Evolutionary conservation across 306 rosid species (phyloP).

Genomic region (Cicer cuneatum): DNA sequence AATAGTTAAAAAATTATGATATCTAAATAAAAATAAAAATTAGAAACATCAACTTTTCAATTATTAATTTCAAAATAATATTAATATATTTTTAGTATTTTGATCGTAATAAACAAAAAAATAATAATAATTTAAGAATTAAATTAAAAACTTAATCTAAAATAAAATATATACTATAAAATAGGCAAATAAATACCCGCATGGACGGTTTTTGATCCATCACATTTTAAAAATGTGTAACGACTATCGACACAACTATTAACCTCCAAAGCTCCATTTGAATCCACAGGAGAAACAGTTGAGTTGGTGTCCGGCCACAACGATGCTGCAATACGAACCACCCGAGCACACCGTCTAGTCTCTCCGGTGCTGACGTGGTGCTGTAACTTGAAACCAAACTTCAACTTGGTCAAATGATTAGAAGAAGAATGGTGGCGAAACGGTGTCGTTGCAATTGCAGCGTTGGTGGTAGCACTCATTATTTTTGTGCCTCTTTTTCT

Average conservation of each 20-base stretch:
- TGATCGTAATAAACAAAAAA: too few relatives aligned
- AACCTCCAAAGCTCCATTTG: slow-evolving; percentile 55
- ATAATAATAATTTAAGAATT: too few relatives aligned
- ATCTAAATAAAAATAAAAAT: too few relatives aligned
- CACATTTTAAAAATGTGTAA: slow-evolving; percentile 65
- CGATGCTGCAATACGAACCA: slow-evolving; percentile 71
- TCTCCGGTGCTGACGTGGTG: slow-evolving; percentile 71
- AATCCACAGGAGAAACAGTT: slow-evolving; percentile 30
- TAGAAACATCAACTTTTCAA: too few relatives aligned
- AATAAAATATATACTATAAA: too few relatives aligned
- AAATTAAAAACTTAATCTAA: too few relatives aligned
- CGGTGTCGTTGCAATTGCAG: slow-evolving; percentile 17
- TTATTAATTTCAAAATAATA: too few relatives aligned
- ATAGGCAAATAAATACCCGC: slow-evolving; percentile 57
- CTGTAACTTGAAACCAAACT: slow-evolving; percentile 55
- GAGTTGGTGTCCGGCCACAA: slow-evolving; percentile 73
- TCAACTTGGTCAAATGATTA: not conserved
- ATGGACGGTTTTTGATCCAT: slow-evolving; percentile 78
- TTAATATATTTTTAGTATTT: too few relatives aligned
- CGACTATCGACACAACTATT: slow-evolving; percentile 40
- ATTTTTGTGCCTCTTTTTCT: not conserved
- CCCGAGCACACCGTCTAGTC: slow-evolving; percentile 70
- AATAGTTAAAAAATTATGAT: too few relatives aligned
- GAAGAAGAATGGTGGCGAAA: slow-evolving; percentile 51
- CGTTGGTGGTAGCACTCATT: slow-evolving; percentile 37